Conservation (phyloP, 768 basidiomycete genomes). For the Psilocybe azurescens region DNA sequence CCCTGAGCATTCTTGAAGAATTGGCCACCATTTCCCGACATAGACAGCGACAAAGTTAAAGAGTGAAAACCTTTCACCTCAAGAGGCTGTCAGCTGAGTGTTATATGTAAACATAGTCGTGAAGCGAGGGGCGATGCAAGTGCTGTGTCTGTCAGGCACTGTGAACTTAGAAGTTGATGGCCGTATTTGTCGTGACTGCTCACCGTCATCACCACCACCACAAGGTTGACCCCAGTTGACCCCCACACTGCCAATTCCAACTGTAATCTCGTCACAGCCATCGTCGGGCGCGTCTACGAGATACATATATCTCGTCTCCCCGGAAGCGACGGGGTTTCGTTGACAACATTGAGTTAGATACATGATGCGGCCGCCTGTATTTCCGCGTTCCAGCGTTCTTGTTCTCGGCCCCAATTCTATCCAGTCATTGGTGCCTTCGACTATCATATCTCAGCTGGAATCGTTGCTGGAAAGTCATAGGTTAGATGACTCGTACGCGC, state of each 20-base stretch:
- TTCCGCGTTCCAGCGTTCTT: conserved; percentile 73
- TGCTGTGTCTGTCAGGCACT: conserved; percentile 11
- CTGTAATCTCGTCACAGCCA: neutral
- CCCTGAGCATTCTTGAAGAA: neutral
- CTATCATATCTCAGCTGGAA: conserved; percentile 75
- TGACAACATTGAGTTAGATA: neutral
- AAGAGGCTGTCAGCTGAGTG: neutral
- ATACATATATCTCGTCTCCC: neutral
- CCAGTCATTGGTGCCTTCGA: conserved; percentile 71
- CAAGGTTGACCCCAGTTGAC: neutral
- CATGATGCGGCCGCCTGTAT: conserved; percentile 40
- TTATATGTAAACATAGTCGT: conserved; percentile 2
- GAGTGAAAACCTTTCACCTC: neutral
- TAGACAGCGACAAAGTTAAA: neutral
- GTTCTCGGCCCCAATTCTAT: conserved; percentile 65
- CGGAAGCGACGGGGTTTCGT: neutral
- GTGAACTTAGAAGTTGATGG: conserved; percentile 7
- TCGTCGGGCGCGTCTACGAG: neutral
- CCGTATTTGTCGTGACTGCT: neutral
- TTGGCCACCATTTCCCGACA: neutral
- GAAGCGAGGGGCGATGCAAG: conserved; percentile 10
- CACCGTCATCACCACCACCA: conserved; percentile 7
- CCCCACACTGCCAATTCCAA: neutral
- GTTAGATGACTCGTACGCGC: conserved; percentile 64
- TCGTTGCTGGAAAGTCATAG: conserved; percentile 67